Conservation (phyloP, 345 rosid species). For the Microcos paniculata region DNA sequence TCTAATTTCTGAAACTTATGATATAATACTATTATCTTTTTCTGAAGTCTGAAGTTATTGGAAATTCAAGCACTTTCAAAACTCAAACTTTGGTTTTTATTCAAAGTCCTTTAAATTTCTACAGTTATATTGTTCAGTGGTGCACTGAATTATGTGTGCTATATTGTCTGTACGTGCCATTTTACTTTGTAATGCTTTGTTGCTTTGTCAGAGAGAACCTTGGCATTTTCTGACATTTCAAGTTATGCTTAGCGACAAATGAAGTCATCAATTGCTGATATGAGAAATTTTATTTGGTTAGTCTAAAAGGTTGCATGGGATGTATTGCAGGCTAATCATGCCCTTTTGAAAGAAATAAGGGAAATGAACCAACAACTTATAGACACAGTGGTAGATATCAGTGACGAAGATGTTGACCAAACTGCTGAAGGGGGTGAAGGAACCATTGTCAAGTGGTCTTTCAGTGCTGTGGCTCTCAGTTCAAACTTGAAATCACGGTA, state of each 20-base stretch:
- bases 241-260: background rate
- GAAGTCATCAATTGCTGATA: background rate
- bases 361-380: constrained; percentile 77
- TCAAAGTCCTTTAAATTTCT: no score
- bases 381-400: constrained; percentile 73
- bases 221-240: background rate
- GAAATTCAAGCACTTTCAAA: no score
- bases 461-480: constrained; percentile 72
- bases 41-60: no score
- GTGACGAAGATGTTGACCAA: constrained; percentile 60
- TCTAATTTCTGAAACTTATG: no score
- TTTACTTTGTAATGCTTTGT: background rate
- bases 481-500: constrained; percentile 67
- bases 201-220: background rate
- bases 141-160: no score
- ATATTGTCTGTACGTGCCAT: no score
- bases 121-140: no score
- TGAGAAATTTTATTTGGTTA: background rate
- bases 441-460: constrained; percentile 69
- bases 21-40: no score
- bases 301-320: background rate
- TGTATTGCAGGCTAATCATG: constrained; percentile 58
- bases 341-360: constrained; percentile 73
- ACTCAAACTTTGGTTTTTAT: no score
- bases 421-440: constrained; percentile 72